These are phyloP conservation scores for Pyrrhoderma lamaoense DNA, from an alignment of 1,284 basidiomycete species.

Conservation along the genomic window DNA sequence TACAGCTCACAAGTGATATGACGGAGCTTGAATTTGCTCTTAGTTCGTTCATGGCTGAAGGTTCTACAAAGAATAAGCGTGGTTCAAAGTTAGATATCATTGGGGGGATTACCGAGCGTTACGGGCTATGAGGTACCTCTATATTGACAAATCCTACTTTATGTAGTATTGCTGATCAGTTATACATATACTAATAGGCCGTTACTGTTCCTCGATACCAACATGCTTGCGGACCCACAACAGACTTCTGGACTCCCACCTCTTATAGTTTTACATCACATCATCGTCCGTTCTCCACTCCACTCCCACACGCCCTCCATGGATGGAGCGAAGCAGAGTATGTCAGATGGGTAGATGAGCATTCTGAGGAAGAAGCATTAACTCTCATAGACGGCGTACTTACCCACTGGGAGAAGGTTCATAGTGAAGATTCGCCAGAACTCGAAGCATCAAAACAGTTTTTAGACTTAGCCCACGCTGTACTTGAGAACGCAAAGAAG, in stretches of 20 bases:
- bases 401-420: conserved; percentile 63
- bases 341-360: conserved; percentile 80
- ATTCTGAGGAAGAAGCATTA: conserved; percentile 63
- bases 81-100: conserved; percentile 51
- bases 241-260: conserved; percentile 71
- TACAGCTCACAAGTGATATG: conserved; percentile 92
- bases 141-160: background rate
- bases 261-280: conserved; percentile 83
- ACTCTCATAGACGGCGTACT: conserved; percentile 65
- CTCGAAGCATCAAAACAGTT: no score
- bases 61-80: conserved; percentile 45
- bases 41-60: conserved; percentile 65
- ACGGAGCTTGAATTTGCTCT: conserved; percentile 90
- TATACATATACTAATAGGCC: conserved; percentile 42
- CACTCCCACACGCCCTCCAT: conserved; percentile 79
- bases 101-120: conserved; percentile 77
- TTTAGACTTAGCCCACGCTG: conserved; percentile 44
- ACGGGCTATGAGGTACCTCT: conserved; percentile 68
- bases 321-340: conserved; percentile 93
- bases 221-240: conserved; percentile 52
- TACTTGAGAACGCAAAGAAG: conserved; percentile 37
- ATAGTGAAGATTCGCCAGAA: conserved; percentile 28
- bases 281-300: conserved; percentile 83
- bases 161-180: background rate
- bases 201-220: conserved; percentile 79